Evolutionary conservation across 148 eudicot genomes (phyloP), one percentile per base, ranked within the genome.

Genomic region (Nepenthes gracilis): DNA sequence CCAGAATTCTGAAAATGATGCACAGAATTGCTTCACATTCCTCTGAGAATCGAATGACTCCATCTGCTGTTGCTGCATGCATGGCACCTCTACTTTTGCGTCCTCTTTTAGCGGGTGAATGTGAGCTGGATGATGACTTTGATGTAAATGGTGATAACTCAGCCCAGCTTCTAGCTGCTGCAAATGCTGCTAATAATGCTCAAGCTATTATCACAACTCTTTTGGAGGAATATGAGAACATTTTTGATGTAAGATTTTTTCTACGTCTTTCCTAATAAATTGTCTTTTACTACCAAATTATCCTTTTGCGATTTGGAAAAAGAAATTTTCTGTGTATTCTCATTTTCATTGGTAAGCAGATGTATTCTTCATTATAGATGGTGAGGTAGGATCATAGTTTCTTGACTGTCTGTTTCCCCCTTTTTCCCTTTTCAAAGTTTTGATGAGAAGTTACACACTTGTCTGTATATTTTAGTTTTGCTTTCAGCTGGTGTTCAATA

Each of bases 1-100:
- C 68, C 76, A 93, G 99, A 78, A 75, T 93, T 54, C 76, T 93
- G 62, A 93, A 81, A 77, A 93, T 86, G 99, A 93, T 93, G 99
- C 95, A 86, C 72, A 74, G 86, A 58, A 64, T 93, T 66, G 85
- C 96, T 43, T 70, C 72, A 58, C 87, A 86, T 75, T 72, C 92
- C 58, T 75, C 89, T 63, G 89, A 82, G 66, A 93, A 93, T 72
- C 85, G 96, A 65, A 93, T 93, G 99, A 84, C 95, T 12, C 74
- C 96, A 36, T 89, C 99, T 55, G 95, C 96, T 66, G 92, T 93
- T 72, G 96, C 99, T 72, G 96, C 95, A 75, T 93, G 99, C 74
- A 93, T 93, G 99, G 99, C 99, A 49, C 99, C 99, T 53, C 86
- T 93, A 73, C 99, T 93, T 68, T 68, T 93, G 54, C 91, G 96